Conservation (phyloP, 2,329 filamentous ascomycete species). For the Orbilia quercus region DNA sequence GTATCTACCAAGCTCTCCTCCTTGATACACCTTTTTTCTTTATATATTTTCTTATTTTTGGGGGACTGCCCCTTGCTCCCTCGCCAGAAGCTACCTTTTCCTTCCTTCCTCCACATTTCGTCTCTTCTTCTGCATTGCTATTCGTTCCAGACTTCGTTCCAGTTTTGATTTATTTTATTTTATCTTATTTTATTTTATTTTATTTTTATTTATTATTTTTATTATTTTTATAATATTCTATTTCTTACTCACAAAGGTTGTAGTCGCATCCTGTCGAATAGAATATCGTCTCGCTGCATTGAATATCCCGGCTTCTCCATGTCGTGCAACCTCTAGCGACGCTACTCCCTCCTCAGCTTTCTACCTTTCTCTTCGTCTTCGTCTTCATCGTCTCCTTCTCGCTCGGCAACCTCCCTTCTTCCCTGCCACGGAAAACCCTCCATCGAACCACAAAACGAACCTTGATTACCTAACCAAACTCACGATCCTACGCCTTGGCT, state of each 20-base stretch:
- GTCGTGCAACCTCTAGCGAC: slow-evolving; percentile 54
- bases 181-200: too few species aligned
- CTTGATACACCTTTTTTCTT: slow-evolving; percentile 18
- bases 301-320: slow-evolving; percentile 44
- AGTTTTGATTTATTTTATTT: slow-evolving; percentile 10
- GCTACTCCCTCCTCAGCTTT: slow-evolving; percentile 16
- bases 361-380: neutral
- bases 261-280: slow-evolving; percentile 55
- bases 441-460: slow-evolving; percentile 31
- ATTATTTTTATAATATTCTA: too few species aligned
- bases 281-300: slow-evolving; percentile 52
- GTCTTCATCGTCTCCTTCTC: too few species aligned
- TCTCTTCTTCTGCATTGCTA: slow-evolving; percentile 54
- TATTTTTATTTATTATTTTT: too few species aligned
- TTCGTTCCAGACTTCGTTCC: slow-evolving; percentile 37
- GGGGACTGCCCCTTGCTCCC: slow-evolving; percentile 11
- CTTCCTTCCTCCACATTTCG: slow-evolving; percentile 46
- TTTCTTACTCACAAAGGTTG: slow-evolving; percentile 41
- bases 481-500: slow-evolving; percentile 15
- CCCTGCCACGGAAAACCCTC: slow-evolving; percentile 19
- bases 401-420: too few species aligned
- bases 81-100: slow-evolving; percentile 45
- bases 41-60: slow-evolving; percentile 34
- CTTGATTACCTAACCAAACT: slow-evolving; percentile 32
- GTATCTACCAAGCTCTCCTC: too few species aligned